Base-by-base conservation (phyloP, 352 stramenopile genomes). In the Phytophthora chlamydospora region DNA sequence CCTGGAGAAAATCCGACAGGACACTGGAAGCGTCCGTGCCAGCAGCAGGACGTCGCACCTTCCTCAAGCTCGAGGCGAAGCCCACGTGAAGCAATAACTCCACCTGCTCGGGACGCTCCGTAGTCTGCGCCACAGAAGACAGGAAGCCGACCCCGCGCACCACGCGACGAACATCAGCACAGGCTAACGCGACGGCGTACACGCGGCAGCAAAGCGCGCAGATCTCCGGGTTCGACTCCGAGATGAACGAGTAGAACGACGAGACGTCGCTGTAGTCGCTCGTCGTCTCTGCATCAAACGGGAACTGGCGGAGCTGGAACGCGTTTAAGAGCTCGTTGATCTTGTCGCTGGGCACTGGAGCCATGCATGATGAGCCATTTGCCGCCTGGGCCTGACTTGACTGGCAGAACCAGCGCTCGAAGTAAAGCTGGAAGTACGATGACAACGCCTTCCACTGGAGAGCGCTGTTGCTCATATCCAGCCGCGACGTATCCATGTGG, bases 221-320 rank as follows among this genome's bases (percentile, higher is more conserved):
- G 13, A 95, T 85, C 58, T 95, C 82, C 1, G 82, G 82, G 36
- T 92, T 75, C 6, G 85, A 90, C 47, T 92, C 82, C 7, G 85
- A 89, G 7, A 95, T 74, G 43, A 91, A 91, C 51, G 83, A 91
- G 62, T 95, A 95, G 58, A 95, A 95, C 6, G 83, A 92, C 38
- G 80, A 90, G 38, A 92, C 81, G 48, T 95, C 83, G 0, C 78
- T 66, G 58, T 94, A 92, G 52, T 89, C 83, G 56, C 68, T 84
- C 17, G 83, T 90, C 13, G 81, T 91, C 29, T 83, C 76, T 1
- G 62, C 49, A 53, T 93, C 83, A 19, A 95, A 93, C 12, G 85
- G 83, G 41, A 91, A 93, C 38, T 89, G 77, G 9, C 76, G 80
- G 38, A 80, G 57, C 41, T 88, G 83, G 55, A 89, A 89, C 14